Evolutionary conservation across 2,329 filamentous ascomycete genomes (phyloP).

Genomic region (Ramularia endophylla): DNA sequence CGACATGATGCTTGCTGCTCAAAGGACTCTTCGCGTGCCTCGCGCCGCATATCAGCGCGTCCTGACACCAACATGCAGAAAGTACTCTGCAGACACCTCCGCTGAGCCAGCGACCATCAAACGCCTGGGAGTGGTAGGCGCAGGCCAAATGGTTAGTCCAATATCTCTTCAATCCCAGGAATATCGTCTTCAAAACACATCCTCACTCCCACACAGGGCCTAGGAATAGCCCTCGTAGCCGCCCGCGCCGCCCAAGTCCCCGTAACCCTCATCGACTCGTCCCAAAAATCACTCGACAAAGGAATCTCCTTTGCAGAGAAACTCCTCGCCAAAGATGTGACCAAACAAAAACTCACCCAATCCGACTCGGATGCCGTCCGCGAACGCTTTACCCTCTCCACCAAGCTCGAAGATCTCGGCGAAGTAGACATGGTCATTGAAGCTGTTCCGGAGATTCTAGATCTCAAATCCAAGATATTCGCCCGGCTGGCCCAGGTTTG

Average conservation of each 20-base stretch:
- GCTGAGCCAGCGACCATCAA: slow-evolving; percentile 68
- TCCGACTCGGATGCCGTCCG: slow-evolving; percentile 70
- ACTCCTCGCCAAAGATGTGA: slow-evolving; percentile 85
- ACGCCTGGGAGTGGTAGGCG: slow-evolving; percentile 83
- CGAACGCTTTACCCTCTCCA: slow-evolving; percentile 62
- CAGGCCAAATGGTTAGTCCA: slow-evolving; percentile 73
- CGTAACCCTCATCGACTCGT: slow-evolving; percentile 79
- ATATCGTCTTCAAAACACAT: not conserved
- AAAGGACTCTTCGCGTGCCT: too few species aligned
- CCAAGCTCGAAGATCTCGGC: slow-evolving; percentile 68
- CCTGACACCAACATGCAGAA: too few species aligned
- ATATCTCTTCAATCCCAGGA: too few species aligned
- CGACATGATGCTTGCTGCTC: too few species aligned
- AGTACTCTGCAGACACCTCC: too few species aligned
- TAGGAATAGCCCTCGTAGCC: slow-evolving; percentile 93
- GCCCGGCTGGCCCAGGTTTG: slow-evolving; percentile 73
- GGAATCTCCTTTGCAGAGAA: slow-evolving; percentile 90
- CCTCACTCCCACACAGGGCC: slow-evolving; percentile 54
- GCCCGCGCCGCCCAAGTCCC: slow-evolving; percentile 77
- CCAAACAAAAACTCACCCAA: slow-evolving; percentile 78
- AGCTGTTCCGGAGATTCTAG: slow-evolving; percentile 76
- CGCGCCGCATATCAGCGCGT: too few species aligned
- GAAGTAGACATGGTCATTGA: slow-evolving; percentile 97
- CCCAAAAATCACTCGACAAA: slow-evolving; percentile 79
- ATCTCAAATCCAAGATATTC: slow-evolving; percentile 86